A percentile compares a stretch with the other conserved stretches of the same genome.
phyloP scores from a whole-genome alignment of 352 stramenopile genomes.

The Phytophthora pistaciae region DNA sequence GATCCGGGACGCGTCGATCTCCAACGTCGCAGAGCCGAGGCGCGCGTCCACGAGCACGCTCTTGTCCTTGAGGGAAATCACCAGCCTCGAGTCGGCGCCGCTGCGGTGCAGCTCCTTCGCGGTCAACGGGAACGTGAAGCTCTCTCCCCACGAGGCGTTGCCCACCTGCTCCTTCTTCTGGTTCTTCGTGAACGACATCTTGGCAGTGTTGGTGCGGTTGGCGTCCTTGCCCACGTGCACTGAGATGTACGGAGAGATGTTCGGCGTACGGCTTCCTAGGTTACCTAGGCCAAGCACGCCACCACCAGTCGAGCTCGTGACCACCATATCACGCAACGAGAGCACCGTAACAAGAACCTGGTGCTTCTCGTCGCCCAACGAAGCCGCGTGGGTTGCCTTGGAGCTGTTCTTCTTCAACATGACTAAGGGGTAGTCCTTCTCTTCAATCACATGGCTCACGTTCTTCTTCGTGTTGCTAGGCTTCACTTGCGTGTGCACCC shows the following conservation, averaged over 20 bases:
- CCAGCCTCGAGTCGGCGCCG: conserved; percentile 37
- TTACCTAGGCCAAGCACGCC: conserved; percentile 79
- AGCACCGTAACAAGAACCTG: conserved; percentile 81
- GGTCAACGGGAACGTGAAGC: conserved; percentile 79
- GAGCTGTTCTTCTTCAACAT: conserved; percentile 68
- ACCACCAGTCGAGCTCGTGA: conserved; percentile 70
- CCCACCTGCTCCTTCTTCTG: conserved; percentile 57
- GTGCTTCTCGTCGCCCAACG: conserved; percentile 60
- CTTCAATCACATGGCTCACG: conserved; percentile 74
- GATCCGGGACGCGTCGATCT: conserved; percentile 36
- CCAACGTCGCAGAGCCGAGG: conserved; percentile 38
- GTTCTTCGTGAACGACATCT: conserved; percentile 64
- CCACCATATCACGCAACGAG: conserved; percentile 62
- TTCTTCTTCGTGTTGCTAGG: conserved; percentile 86
- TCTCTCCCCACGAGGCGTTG: conserved; percentile 77
- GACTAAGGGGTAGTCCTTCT: conserved; percentile 83
- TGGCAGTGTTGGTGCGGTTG: conserved; percentile 76
- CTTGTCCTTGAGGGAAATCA: conserved; percentile 53
- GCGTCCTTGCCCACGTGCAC: conserved; percentile 77
- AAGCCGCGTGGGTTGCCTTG: conserved; percentile 28
- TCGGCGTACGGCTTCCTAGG: conserved; percentile 78
- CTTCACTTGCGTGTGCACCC: conserved; percentile 84
- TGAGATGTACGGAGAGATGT: conserved; percentile 84
- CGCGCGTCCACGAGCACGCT: conserved; percentile 48
- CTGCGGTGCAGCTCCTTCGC: conserved; percentile 59